Base-by-base conservation (phyloP, 2,329 filamentous ascomycete species). In the Phialophora verrucosa region DNA sequence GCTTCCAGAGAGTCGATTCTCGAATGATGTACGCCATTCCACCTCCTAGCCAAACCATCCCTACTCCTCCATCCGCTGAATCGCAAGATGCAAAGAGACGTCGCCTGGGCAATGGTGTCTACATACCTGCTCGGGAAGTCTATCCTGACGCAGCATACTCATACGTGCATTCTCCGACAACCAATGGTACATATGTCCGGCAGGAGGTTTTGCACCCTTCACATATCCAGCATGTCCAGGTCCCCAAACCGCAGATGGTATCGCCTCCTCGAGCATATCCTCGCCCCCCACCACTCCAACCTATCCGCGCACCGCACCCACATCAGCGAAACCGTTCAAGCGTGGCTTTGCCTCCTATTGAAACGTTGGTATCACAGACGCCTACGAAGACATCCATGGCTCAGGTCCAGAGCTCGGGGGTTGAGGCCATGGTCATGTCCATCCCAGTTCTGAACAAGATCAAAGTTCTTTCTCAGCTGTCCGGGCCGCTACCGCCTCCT, bases 391-490 rank as follows among this genome's bases (percentile, higher is more conserved):
- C 69, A 53, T 35, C 51, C 31, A 61, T 62, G 3, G 62, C 49
- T 14, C 65, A 69, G 44, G 69, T 68, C 8, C 66, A 69, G 62
- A 70, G 58, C 64, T 69, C 72, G 1, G 63, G 66, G 23, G 79
- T 90, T 25, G 88, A 90, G 72, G 87, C 88, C 7, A 89, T 90
- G 80, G 87, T 93, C 66, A 91, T 91, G 88, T 87, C 84, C 29
- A 90, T 95, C 59, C 85, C 90, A 0, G 90, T 91, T 73, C 78
- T 88, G 53, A 88, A 88, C 70, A 97, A 96, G 77, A 86, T 97
- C 72, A 87, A 88, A 57, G 84, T 94, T 1, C 82, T 98, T 38
- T 84, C 87, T 17, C 88, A 88, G 68, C 92, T 97, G 70, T 90
- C 90, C 54, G 91, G 90, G 27, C 88, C 91, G 0, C 81, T 91